These are phyloP conservation scores for Monosporozyma siamensis DNA, from an alignment of 805 yeast genomes.

Conservation along the genomic window DNA sequence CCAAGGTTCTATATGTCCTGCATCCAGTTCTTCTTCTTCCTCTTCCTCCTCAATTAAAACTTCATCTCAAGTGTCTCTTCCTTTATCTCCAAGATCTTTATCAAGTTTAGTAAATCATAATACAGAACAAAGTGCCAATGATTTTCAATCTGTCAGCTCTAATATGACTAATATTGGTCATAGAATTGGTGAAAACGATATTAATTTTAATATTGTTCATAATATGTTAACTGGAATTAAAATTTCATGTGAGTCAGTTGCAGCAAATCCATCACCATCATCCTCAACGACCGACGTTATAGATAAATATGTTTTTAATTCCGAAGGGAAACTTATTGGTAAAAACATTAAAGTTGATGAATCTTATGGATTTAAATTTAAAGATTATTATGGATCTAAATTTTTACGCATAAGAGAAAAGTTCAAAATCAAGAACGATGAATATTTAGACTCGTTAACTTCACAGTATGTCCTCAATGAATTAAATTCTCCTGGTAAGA, in stretches of 20 bases:
- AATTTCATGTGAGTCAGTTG: conserved; percentile 82
- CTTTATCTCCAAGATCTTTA: not conserved
- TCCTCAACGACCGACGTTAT: too few species aligned
- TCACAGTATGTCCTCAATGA: conserved; percentile 89
- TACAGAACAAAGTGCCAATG: not conserved
- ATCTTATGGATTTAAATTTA: conserved; percentile 87
- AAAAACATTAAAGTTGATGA: too few species aligned
- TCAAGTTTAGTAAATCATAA: not conserved
- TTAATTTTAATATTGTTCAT: conserved; percentile 86
- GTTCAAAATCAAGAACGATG: conserved; percentile 92
- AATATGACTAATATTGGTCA: conserved; percentile 44
- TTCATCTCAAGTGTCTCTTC: not conserved
- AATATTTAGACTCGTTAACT: conserved; percentile 83
- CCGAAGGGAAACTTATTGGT: too few species aligned
- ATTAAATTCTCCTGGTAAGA: conserved; percentile 91
- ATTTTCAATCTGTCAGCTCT: not conserved
- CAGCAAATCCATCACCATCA: conserved; percentile 58
- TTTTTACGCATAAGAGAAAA: conserved; percentile 72
- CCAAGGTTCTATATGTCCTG: not conserved
- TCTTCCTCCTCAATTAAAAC: not conserved
- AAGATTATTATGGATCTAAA: conserved; percentile 91
- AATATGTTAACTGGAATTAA: conserved; percentile 96
- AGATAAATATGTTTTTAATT: conserved; percentile 73
- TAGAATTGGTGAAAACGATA: conserved; percentile 85
- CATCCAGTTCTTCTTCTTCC: not conserved